These are phyloP conservation scores for Uromyces viciae-fabae DNA, from an alignment of 1,284 basidiomycete genomes.

Conservation along the genomic window DNA sequence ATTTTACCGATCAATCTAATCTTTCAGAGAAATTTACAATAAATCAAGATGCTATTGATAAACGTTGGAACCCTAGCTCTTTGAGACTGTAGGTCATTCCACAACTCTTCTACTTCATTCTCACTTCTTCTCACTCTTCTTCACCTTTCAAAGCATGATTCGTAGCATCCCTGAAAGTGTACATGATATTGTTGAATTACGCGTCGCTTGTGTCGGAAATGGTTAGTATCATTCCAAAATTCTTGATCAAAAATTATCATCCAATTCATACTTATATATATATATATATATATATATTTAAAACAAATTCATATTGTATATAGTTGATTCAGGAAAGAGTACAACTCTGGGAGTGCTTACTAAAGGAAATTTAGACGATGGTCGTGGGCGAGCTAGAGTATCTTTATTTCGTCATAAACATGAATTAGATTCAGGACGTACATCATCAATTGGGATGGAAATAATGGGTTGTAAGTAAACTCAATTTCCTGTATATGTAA, in stretches of 20 bases:
- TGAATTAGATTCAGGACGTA: slow-evolving; percentile 91
- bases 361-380: slow-evolving; percentile 83
- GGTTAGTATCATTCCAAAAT: slow-evolving; percentile 75
- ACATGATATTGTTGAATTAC: slow-evolving; percentile 65
- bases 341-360: slow-evolving; percentile 52
- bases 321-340: slow-evolving; percentile 45
- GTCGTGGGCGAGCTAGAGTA: slow-evolving; percentile 85
- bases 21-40: background rate
- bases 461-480: slow-evolving; percentile 57
- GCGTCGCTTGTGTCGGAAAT: slow-evolving; percentile 92
- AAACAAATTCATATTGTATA: too few relatives aligned
- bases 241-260: slow-evolving; percentile 64
- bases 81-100: slow-evolving; percentile 45
- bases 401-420: slow-evolving; percentile 94
- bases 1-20: background rate
- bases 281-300: too few relatives aligned
- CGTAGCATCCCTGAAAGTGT: slow-evolving; percentile 50
- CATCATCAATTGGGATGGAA: slow-evolving; percentile 93
- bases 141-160: slow-evolving; percentile 26
- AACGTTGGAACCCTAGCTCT: slow-evolving; percentile 48
- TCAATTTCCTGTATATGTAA: background rate
- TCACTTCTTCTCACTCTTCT: background rate
- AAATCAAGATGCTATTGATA: slow-evolving; percentile 47
- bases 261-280: slow-evolving; percentile 64
- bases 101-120: background rate